Base-by-base conservation (phyloP, 805 yeast species). In the Metschnikowia koreensis region DNA sequence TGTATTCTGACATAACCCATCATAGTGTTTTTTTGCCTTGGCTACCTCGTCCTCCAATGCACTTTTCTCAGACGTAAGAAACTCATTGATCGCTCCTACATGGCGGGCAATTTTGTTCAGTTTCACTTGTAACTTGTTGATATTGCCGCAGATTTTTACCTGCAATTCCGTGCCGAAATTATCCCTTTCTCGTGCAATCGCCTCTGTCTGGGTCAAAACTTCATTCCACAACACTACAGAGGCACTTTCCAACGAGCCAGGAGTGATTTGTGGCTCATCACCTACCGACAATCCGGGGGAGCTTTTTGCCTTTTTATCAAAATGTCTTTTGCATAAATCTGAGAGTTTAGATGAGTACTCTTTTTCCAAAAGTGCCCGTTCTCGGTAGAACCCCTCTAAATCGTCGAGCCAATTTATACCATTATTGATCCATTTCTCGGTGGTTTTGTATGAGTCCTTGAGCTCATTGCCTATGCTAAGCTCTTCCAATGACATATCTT, bases 191-290 rank as follows among this genome's bases (percentile, higher is more conserved):
- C 77, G 81, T 37, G 96, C 86, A 38, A 88, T 80, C 26, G 78
- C 72, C 67, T 92, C 97, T 1, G 97, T 89, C 63, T 89, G 94
- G 3, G 87, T 78, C 53, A 93, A 77, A 7, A 92, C 81, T 57
- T 90, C 96, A 42, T 81, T 89, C 99, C 99, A 93, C 1, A 96
- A 81, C 11, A 89, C 96, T 55, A 92, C 71, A 13, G 88, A 77
- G 0, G 97, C 96, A 57, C 88, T 80, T 65, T 94, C 98, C 46
- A 93, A 74, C 0, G 97, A 90, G 0, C 99, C 99, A 0, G 99
- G 98, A 0, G 99, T 94, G 41, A 89, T 81, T 40, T 83, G 80
- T 0, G 99, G 99, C 15, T 81, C 81, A 54, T 89, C 96, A 27
- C 99, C 99, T 2, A 94, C 99, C 41, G 92, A 82, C 29, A 94